These are phyloP conservation scores for Cyclotella baltica DNA, from an alignment of 108 stramenopile species.

Conservation along the genomic window DNA sequence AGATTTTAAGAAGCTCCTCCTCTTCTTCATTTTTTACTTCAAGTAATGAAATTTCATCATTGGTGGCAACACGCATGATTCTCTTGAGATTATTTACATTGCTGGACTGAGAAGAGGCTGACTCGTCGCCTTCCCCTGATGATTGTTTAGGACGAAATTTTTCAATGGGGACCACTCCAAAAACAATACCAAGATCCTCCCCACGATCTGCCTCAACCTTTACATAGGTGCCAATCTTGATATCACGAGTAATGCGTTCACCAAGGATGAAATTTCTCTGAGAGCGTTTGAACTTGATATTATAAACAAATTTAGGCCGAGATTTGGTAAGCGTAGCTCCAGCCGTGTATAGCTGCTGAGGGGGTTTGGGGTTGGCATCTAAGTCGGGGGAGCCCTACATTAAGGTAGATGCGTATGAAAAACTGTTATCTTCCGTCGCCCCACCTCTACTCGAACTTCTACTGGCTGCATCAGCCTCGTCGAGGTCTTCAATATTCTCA, in stretches of 20 bases:
- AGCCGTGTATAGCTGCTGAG: conserved; percentile 44
- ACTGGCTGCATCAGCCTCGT: conserved; percentile 22
- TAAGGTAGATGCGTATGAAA: conserved; percentile 39
- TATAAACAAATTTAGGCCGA: conserved; percentile 83
- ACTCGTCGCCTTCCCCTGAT: conserved; percentile 41
- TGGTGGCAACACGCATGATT: conserved; percentile 85
- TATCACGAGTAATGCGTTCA: conserved; percentile 66
- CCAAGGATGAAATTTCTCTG: conserved; percentile 86
- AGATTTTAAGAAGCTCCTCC: conserved; percentile 92
- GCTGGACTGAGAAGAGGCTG: conserved; percentile 33
- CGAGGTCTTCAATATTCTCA: conserved; percentile 24
- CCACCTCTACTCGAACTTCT: conserved; percentile 19
- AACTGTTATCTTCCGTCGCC: conserved; percentile 12
- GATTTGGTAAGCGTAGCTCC: conserved; percentile 52
- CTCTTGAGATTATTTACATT: conserved; percentile 74
- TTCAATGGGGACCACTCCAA: conserved; percentile 70
- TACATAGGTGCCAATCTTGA: conserved; percentile 95
- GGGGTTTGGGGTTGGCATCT: conserved; percentile 7
- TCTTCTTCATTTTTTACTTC: conserved; percentile 90
- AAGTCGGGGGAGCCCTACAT: conserved; percentile 28
- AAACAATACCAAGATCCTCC: conserved; percentile 95
- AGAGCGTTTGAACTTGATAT: conserved; percentile 94
- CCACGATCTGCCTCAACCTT: conserved; percentile 98
- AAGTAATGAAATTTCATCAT: conserved; percentile 89
- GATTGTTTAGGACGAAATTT: conserved; percentile 57